Base-by-base conservation (phyloP, 2,329 filamentous ascomycete species). In the Fusarium chlamydosporum region DNA sequence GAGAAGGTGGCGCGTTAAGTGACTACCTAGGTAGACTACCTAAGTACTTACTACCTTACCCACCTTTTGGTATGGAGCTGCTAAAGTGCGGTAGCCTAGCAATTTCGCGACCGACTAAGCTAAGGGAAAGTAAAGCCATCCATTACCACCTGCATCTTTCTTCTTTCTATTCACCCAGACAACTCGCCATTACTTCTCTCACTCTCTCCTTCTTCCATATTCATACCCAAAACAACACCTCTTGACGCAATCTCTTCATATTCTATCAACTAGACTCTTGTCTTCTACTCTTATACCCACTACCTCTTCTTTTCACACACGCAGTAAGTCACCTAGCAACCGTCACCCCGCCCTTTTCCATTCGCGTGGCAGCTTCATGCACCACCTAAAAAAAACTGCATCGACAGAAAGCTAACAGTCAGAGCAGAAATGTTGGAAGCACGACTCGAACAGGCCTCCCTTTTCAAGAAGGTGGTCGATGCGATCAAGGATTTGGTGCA, bases 401-500 rank as follows among this genome's bases (percentile, higher is more conserved):
- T 52, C 53, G 50, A 43, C 53, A 27, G 41, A 38, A 54, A 43
- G 50, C 66, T 74, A 65, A 75, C 56, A 51, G 6, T 13, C 41
- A 34, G n/a, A 29, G 26, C 77, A 85, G 84, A 79, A 69, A 88
- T 98, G 95, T 90, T 99, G 85, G 96, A 99, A 88, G 96, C 96
- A 89, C 92, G 94, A 83, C 88, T 99, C 82, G 92, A 96, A 81
- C 94, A 98, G 87, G 95, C 96, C 68, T 87, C 89, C 78, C 87
- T 97, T 80, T 88, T 99, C 80, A 99, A 99, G 87, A 97, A 96
- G 92, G 93, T 98, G 69, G 94, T 99, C 77, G 96, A 99, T 80
- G 93, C 96, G 75, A 97, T 99, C 90, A 98, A 97, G 84, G 96
- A 99, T 77, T 90, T 99, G 52, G 96, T 99, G 55, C 96, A 98